Evolutionary conservation across 768 basidiomycete species (phyloP).

Genomic region (Naganishia vishniacii): DNA sequence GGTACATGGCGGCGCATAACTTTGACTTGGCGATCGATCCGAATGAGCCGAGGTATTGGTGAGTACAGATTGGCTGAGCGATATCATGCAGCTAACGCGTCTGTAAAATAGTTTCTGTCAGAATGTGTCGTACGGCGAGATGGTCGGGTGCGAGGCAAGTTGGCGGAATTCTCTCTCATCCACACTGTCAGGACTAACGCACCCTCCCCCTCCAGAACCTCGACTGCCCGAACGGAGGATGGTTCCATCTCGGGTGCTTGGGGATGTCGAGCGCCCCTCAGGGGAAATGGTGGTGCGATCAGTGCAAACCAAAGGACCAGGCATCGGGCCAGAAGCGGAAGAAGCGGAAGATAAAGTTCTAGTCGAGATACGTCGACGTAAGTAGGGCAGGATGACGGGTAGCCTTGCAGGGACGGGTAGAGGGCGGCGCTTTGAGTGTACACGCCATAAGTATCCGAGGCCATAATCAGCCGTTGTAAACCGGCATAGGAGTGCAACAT

Average conservation of each 20-base stretch:
- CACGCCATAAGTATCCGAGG: too few relatives aligned
- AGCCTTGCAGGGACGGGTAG: too few relatives aligned
- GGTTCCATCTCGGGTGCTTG: constrained; percentile 44
- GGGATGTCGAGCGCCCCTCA: constrained; percentile 35
- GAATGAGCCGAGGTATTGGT: constrained; percentile 47
- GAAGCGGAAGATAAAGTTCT: constrained; percentile 19
- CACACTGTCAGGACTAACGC: background rate
- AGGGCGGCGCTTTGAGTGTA: too few relatives aligned
- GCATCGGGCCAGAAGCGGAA: constrained; percentile 5
- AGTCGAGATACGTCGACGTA: too few relatives aligned
- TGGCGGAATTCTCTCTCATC: background rate
- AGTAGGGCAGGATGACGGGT: too few relatives aligned
- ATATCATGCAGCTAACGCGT: background rate
- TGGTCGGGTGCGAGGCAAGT: constrained; percentile 47
- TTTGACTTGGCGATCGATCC: constrained; percentile 38
- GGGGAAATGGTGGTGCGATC: constrained; percentile 43
- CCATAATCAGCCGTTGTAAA: too few relatives aligned
- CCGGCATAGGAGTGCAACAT: too few relatives aligned
- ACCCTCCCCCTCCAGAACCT: constrained; percentile 36
- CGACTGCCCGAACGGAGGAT: constrained; percentile 43
- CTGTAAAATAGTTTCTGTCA: constrained; percentile 42
- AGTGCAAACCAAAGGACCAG: constrained; percentile 36
- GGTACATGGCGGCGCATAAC: constrained; percentile 24
- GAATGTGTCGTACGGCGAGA: constrained; percentile 43
- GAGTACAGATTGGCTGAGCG: background rate